Evolutionary conservation across 2,329 filamentous ascomycete genomes (phyloP).

Genomic region (Metarhizium sp.): DNA sequence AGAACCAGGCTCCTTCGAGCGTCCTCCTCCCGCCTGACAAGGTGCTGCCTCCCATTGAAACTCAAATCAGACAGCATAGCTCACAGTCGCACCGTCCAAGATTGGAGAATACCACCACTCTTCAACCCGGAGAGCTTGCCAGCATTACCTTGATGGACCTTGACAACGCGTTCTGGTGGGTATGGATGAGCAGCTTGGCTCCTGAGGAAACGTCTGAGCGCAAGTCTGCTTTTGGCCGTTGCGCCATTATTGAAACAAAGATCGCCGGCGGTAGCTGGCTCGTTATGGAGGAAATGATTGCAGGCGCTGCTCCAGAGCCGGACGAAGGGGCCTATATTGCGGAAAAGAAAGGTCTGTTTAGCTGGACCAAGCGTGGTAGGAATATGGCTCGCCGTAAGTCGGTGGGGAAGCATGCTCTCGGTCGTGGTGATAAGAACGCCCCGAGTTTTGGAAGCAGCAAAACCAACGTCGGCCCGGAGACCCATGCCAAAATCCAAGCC

Average conservation of each 20-base stretch:
- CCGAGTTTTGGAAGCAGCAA: conserved; percentile 52
- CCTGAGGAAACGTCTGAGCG: conserved; percentile 77
- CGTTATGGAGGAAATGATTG: conserved; percentile 92
- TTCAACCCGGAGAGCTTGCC: conserved; percentile 89
- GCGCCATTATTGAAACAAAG: conserved; percentile 80
- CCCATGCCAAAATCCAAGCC: conserved; percentile 86
- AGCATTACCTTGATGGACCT: conserved; percentile 80
- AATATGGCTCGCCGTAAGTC: conserved; percentile 60
- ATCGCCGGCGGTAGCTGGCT: conserved; percentile 81
- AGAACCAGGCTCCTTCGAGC: conserved; percentile 53
- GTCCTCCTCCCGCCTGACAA: conserved; percentile 86
- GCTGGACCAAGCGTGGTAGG: conserved; percentile 66
- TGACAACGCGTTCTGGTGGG: conserved; percentile 98
- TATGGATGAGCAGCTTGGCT: conserved; percentile 95
- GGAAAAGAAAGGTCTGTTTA: conserved; percentile 92
- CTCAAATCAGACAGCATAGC: conserved; percentile 63
- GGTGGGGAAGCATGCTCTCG: conserved; percentile 50
- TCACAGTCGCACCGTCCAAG: conserved; percentile 75
- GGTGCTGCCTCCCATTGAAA: conserved; percentile 74
- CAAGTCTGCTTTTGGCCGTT: conserved; percentile 90
- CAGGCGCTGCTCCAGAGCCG: conserved; percentile 79
- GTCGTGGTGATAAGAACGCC: conserved; percentile 33
- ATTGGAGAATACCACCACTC: conserved; percentile 51
- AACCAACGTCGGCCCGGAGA: conserved; percentile 77
- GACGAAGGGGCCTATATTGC: conserved; percentile 82